Evolutionary conservation across 1,139 yeast genomes (phyloP), one percentile per base, ranked within the genome.

Genomic region (Scheffersomyces lignicola): DNA sequence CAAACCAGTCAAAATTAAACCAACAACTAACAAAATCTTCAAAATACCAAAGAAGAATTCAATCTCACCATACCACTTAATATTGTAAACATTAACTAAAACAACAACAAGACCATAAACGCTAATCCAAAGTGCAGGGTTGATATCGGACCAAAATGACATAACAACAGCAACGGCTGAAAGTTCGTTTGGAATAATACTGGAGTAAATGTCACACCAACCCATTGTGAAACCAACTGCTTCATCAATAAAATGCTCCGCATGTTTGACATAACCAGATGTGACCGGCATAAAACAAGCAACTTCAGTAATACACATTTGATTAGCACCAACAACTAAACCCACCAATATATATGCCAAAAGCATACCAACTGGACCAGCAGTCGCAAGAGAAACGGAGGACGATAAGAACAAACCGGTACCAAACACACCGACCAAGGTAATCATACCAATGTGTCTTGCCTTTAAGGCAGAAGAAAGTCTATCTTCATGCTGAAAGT

Each of bases 371-470:
- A 49, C 54, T n/a, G 48, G 48, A n/a, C 59, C 58, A 5, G 43
- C 44, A 12, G 40, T 39, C 7, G 42, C 35, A 34, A 54, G 41
- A 3, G 56, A 45, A 8, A 48, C 48, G 5, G 59, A 59, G 4
- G 52, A 45, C 16, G 52, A 45, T n/a, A 52, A 38, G 34, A 53
- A 52, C 6, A 54, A 35, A 7, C 60, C 60, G 4, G 62, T 57
- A 24, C 62, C 62, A 35, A 57, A 47, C 5, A 53, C 54, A 12
- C 58, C 59, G 10, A 54, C 66, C 32, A 62, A 49, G 3, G 68
- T 50, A 15, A 63, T 43, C 60, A 62, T 61, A 27, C 54, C 56
- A 27, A 63, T 47, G 32, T 60, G 65, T 38, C 68, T 52, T 35
- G 55, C 56, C 29, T 56, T 50, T 30, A 60, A 40, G 7, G 40